phyloP scores from a whole-genome alignment of 2,329 filamentous ascomycete genomes.

The Cladosporium sp. region DNA sequence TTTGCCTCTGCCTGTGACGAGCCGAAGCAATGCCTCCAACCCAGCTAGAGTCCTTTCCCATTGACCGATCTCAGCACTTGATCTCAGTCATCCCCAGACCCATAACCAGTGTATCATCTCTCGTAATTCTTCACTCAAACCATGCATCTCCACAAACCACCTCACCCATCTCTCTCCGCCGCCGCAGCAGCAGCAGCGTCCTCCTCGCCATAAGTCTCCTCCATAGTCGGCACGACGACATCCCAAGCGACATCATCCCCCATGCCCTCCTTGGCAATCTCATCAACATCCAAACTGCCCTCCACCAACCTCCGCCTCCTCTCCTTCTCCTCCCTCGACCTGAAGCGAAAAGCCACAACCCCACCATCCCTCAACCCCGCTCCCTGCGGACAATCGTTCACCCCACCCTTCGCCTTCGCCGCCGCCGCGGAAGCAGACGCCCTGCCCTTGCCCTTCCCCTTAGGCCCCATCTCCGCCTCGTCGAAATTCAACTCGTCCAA shows the following conservation, averaged over 20 bases:
- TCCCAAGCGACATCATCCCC: conserved; percentile 28
- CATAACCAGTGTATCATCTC: neutral
- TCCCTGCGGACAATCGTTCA: conserved; percentile 34
- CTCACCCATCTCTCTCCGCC: neutral
- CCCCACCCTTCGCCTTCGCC: conserved; percentile 19
- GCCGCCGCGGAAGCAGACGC: conserved; percentile 23
- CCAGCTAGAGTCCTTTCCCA: no score
- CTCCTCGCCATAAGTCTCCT: conserved; percentile 28
- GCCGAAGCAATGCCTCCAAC: no score
- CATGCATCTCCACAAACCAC: neutral
- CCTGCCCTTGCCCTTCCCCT: conserved; percentile 38
- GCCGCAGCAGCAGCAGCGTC: conserved; percentile 8
- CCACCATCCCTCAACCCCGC: conserved; percentile 31
- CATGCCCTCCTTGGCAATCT: conserved; percentile 16
- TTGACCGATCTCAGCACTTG: conserved; percentile 13
- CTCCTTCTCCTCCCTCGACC: conserved; percentile 17
- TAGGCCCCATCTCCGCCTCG: conserved; percentile 21
- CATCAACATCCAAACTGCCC: conserved; percentile 15
- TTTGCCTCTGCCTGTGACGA: no score
- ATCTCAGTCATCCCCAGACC: conserved; percentile 3
- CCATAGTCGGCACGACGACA: conserved; percentile 30
- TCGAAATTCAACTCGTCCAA: conserved; percentile 23
- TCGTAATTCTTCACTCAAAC: neutral
- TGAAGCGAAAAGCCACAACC: conserved; percentile 34
- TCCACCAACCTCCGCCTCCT: conserved; percentile 18